Percentiles rank a stretch among this genome's conserved stretches.
Conservation (phyloP, 2,329 filamentous ascomycete genomes). For the Atkinsonella hypoxylon region DNA sequence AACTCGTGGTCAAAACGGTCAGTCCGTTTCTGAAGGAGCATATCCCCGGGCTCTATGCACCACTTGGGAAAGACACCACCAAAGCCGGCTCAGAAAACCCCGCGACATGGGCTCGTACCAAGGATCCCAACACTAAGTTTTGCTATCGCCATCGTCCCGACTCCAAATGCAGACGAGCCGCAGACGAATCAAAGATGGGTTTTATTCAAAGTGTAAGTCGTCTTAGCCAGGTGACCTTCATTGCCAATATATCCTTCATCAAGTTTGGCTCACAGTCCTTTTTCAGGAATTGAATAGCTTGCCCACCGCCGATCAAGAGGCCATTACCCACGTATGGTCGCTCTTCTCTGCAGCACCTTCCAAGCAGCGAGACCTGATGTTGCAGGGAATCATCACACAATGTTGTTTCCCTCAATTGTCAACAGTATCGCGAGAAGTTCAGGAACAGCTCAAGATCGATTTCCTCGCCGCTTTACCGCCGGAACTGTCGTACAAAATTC, state of each 20-base stretch:
- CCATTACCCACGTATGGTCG: conserved; percentile 95
- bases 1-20: conserved; percentile 65
- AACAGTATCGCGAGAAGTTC: conserved; percentile 78
- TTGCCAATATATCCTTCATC: background rate
- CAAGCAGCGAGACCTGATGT: conserved; percentile 90
- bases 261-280: conserved; percentile 3
- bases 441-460: conserved; percentile 94
- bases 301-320: conserved; percentile 78
- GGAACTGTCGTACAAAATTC: conserved; percentile 86
- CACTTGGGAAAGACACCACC: conserved; percentile 47
- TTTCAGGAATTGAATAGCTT: conserved; percentile 67
- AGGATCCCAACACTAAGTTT: conserved; percentile 70
- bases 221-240: background rate
- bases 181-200: conserved; percentile 93
- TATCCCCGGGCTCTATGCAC: conserved; percentile 80
- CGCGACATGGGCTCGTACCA: conserved; percentile 17
- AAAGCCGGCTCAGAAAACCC: conserved; percentile 13
- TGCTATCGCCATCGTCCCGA: conserved; percentile 94
- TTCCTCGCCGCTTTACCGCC: conserved; percentile 80
- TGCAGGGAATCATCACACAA: conserved; percentile 89
- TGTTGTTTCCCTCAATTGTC: conserved; percentile 97
- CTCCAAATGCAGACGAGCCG: conserved; percentile 82
- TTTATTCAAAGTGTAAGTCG: conserved; percentile 69
- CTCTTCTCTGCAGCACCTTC: conserved; percentile 90
- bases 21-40: conserved; percentile 84